Conservation (phyloP, 108 stramenopile genomes). For the Skeletonema menzelii region DNA sequence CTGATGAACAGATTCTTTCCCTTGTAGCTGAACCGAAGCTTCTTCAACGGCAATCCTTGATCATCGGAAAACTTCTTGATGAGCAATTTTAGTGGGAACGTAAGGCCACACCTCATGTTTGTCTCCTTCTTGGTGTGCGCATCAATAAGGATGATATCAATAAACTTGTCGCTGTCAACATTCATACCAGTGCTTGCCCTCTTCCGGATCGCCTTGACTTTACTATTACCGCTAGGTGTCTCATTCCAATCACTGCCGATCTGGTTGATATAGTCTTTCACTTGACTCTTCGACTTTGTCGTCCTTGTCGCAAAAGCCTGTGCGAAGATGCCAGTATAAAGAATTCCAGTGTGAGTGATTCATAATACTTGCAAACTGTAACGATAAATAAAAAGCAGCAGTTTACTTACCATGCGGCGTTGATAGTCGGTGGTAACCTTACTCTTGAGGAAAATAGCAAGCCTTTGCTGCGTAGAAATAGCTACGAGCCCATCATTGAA, state of each 20-base stretch:
- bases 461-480: conserved; percentile 6
- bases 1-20: conserved; percentile 30
- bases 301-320: conserved; percentile 18
- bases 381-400: no score
- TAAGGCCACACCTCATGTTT: neutral
- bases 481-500: conserved; percentile 31
- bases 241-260: conserved; percentile 18
- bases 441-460: conserved; percentile 17
- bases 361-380: no score
- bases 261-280: conserved; percentile 15
- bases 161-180: conserved; percentile 3
- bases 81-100: conserved; percentile 16
- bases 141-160: conserved; percentile 21
- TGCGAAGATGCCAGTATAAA: no score
- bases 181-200: conserved; percentile 6
- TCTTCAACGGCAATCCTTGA: conserved; percentile 1
- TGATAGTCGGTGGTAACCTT: conserved; percentile 17
- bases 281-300: conserved; percentile 4
- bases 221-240: neutral
- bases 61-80: conserved; percentile 26
- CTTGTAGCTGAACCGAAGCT: conserved; percentile 26
- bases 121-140: conserved; percentile 7
- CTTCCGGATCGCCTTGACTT: neutral
- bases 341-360: no score
- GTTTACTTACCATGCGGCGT: conserved; percentile 7